Percentiles rank a stretch among this genome's conserved stretches.
Conservation (phyloP, 192 early-diverging fungal genomes). For the Linnemannia elongata region DNA sequence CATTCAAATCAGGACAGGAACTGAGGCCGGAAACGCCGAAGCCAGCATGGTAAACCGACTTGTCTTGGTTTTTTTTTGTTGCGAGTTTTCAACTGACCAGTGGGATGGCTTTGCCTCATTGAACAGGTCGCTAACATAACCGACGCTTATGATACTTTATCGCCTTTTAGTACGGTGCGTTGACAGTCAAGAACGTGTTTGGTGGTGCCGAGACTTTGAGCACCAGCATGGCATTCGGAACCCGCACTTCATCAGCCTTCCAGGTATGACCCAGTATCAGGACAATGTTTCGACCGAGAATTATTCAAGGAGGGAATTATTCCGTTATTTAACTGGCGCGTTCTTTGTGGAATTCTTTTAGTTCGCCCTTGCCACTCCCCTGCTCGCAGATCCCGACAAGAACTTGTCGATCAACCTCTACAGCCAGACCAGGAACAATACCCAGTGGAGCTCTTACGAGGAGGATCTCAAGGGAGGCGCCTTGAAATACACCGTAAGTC, state of each 20-base stretch:
- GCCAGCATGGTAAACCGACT: conserved; percentile 78
- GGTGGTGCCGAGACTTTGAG: conserved; percentile 90
- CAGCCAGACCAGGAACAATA: conserved; percentile 74
- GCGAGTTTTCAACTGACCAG: not conserved
- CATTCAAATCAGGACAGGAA: conserved; percentile 86
- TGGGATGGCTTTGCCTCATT: not conserved
- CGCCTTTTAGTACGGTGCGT: conserved; percentile 60
- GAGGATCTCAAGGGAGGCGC: conserved; percentile 75
- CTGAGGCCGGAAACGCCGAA: conserved; percentile 91
- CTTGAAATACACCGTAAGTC: conserved; percentile 68
- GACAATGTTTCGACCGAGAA: not conserved
- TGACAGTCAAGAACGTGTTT: conserved; percentile 86
- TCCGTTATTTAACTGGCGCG: not conserved
- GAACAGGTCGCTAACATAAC: not conserved
- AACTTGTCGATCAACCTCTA: conserved; percentile 74
- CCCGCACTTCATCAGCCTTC: conserved; percentile 68
- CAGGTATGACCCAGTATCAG: conserved; percentile 51
- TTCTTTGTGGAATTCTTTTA: conserved; percentile 36
- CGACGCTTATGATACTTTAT: not conserved
- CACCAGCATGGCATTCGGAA: conserved; percentile 83
- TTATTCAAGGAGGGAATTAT: not conserved
- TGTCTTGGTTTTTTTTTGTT: not conserved
- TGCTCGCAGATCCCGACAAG: conserved; percentile 79
- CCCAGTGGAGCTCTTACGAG: conserved; percentile 79
- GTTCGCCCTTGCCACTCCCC: conserved; percentile 74